Evolutionary conservation across 1,139 yeast species (phyloP).

Genomic region (Suhomyces yuchorum): DNA sequence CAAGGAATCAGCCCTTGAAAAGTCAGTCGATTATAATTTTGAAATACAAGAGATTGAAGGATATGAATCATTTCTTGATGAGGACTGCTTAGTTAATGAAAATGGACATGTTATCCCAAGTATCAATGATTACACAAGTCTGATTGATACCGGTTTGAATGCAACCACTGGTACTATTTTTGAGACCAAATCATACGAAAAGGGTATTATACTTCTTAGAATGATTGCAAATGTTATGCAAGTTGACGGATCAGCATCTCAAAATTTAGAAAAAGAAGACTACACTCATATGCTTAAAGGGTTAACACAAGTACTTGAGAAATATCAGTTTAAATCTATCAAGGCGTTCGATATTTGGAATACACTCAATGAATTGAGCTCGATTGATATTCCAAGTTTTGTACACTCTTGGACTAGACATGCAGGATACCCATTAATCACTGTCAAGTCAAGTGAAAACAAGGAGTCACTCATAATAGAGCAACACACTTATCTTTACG

Average conservation of each 20-base stretch:
- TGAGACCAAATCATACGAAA: constrained; percentile 58
- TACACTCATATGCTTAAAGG: constrained; percentile 34
- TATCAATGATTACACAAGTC: constrained; percentile 30
- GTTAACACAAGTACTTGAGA: constrained; percentile 45
- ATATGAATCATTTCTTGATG: constrained; percentile 41
- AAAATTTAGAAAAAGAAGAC: constrained; percentile 20
- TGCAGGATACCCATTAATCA: constrained; percentile 60
- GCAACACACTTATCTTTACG: constrained; percentile 54
- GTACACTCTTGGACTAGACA: constrained; percentile 61
- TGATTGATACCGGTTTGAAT: constrained; percentile 39
- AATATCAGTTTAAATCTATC: constrained; percentile 39
- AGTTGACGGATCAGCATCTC: constrained; percentile 24
- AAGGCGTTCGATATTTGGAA: constrained; percentile 64
- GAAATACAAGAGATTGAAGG: constrained; percentile 30
- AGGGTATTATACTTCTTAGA: constrained; percentile 63
- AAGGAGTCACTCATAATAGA: constrained; percentile 36
- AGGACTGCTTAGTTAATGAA: constrained; percentile 38
- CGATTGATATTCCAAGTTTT: constrained; percentile 40
- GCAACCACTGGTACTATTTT: constrained; percentile 47
- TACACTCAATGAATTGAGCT: constrained; percentile 30
- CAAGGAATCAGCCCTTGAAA: constrained; percentile 29
- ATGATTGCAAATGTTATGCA: constrained; percentile 54
- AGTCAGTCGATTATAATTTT: constrained; percentile 33
- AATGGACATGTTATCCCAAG: constrained; percentile 27
- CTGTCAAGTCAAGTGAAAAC: constrained; percentile 33